Evolutionary conservation across 2,329 filamentous ascomycete genomes (phyloP).

Genomic region (Colletotrichum tanaceti): DNA sequence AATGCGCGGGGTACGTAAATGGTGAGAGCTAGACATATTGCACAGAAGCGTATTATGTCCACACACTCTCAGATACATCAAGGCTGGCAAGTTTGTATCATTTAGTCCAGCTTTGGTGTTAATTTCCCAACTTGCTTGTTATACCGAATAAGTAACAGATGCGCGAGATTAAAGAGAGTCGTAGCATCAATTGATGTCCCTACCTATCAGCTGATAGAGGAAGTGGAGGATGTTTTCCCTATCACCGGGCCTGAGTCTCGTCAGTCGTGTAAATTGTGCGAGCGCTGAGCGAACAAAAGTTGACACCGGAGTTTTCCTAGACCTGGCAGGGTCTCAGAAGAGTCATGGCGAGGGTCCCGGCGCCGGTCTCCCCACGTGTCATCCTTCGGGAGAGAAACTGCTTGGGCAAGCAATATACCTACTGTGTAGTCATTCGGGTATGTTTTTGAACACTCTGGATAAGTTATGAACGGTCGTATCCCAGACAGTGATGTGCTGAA

Average conservation of each 20-base stretch:
- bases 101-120: too few species aligned
- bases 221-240: background rate
- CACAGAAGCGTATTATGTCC: background rate
- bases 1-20: background rate
- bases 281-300: background rate
- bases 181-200: too few species aligned
- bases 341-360: slow-evolving; percentile 4
- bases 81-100: too few species aligned
- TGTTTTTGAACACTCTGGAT: rapidly evolving
- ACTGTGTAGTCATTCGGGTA: too few species aligned
- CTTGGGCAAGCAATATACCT: background rate
- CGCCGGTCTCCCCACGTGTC: background rate
- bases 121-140: too few species aligned
- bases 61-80: too few species aligned
- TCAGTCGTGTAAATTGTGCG: background rate
- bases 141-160: background rate
- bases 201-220: too few species aligned
- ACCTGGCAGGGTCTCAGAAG: background rate
- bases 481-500: too few species aligned
- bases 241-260: background rate
- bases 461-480: background rate
- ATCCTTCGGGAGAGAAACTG: too few species aligned
- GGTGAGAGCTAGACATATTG: background rate
- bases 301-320: background rate
- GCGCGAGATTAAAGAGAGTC: too few species aligned